Evolutionary conservation across 2,329 filamentous ascomycete species (phyloP).

Genomic region (Drechslerella dactyloides): DNA sequence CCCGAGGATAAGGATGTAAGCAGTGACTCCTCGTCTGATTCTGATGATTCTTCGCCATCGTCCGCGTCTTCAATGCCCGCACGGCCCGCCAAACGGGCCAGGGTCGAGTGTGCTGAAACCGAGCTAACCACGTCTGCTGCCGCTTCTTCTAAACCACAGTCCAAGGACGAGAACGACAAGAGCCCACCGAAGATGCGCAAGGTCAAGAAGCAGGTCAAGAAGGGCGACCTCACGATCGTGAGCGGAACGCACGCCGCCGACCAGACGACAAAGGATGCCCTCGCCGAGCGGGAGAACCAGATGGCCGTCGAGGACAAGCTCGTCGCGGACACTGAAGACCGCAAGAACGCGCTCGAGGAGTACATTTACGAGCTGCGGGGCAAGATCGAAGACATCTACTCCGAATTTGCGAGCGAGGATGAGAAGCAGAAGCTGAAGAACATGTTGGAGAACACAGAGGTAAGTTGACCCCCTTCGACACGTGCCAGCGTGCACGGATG

Average conservation of each 20-base stretch:
- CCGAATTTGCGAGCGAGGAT: constrained; percentile 85
- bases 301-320: constrained; percentile 99
- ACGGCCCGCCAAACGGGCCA: constrained; percentile 52
- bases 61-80: constrained; percentile 34
- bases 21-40: constrained; percentile 55
- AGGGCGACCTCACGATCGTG: constrained; percentile 89
- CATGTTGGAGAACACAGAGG: constrained; percentile 85
- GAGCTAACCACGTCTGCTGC: constrained; percentile 49
- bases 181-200: constrained; percentile 81
- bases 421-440: constrained; percentile 86
- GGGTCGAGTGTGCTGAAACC: constrained; percentile 53
- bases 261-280: constrained; percentile 68
- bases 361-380: constrained; percentile 96
- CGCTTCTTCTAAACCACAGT: constrained; percentile 56
- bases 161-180: constrained; percentile 69
- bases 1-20: constrained; percentile 69
- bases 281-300: constrained; percentile 78
- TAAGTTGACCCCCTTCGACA: constrained; percentile 63
- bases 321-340: constrained; percentile 95
- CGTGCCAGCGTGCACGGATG: neutral
- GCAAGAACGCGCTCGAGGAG: constrained; percentile 99
- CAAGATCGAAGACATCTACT: constrained; percentile 90
- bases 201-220: constrained; percentile 99
- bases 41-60: constrained; percentile 1
- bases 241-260: constrained; percentile 83